These are phyloP conservation scores for Zoysia japonica DNA, from an alignment of 176 grass and related monocot genomes.

Conservation along the genomic window DNA sequence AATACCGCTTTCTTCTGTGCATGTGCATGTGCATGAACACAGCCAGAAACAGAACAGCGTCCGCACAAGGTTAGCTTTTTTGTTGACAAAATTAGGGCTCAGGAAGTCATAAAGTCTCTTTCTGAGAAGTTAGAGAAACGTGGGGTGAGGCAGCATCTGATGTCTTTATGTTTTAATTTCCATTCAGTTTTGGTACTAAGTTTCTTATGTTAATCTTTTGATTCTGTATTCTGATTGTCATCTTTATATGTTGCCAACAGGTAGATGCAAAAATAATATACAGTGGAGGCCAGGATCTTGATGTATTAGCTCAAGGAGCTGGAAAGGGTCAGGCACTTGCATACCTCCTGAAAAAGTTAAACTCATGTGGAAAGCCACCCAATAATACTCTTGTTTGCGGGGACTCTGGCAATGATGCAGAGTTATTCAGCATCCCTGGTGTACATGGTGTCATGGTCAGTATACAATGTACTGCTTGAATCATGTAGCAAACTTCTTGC, in stretches of 20 bases:
- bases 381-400: conserved; percentile 86
- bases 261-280: conserved; percentile 93
- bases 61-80: conserved; percentile 84
- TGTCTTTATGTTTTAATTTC: neutral
- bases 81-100: conserved; percentile 61
- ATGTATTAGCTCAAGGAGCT: conserved; percentile 77
- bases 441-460: conserved; percentile 90
- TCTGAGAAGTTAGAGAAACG: conserved; percentile 50
- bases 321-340: conserved; percentile 92
- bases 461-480: conserved; percentile 24
- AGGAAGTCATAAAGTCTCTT: conserved; percentile 66
- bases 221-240: conserved; percentile 13
- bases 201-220: neutral
- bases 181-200: neutral
- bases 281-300: conserved; percentile 84
- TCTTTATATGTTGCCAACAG: conserved; percentile 46
- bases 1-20: neutral
- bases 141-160: conserved; percentile 46
- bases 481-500: conserved; percentile 17
- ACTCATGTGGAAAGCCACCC: conserved; percentile 65
- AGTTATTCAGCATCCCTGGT: conserved; percentile 77
- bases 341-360: conserved; percentile 83
- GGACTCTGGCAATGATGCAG: conserved; percentile 87
- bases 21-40: conserved; percentile 39
- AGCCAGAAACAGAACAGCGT: conserved; percentile 72